Evolutionary conservation across 257 asterid genomes (phyloP).

Genomic region (Salvia splendens): DNA sequence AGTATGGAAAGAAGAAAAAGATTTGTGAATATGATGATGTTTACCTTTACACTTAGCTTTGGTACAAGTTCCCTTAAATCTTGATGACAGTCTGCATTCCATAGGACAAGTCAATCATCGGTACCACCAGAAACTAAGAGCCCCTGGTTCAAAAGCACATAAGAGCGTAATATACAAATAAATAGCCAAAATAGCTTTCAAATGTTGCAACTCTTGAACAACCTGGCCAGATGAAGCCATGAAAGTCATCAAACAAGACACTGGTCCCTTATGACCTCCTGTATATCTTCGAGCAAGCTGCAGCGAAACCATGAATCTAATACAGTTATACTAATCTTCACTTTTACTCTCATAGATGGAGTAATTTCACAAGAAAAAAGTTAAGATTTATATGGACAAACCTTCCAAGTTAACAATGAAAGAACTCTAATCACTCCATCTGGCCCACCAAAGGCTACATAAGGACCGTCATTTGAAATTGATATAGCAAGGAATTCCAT

Average conservation of each 20-base stretch:
- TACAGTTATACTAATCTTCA: slow-evolving; percentile 23
- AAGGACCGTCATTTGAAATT: slow-evolving; percentile 81
- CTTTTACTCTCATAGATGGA: background rate
- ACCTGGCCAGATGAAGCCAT: slow-evolving; percentile 95
- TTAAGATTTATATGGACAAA: slow-evolving; percentile 22
- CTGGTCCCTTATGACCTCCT: slow-evolving; percentile 94
- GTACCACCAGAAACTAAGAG: slow-evolving; percentile 97
- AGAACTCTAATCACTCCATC: slow-evolving; percentile 99
- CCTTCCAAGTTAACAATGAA: slow-evolving; percentile 99
- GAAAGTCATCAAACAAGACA: slow-evolving; percentile 92
- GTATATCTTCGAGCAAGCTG: slow-evolving; percentile 97
- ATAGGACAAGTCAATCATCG: slow-evolving; percentile 90
- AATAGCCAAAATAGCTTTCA: too few species aligned
- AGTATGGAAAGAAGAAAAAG: slow-evolving; percentile 9
- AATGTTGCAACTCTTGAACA: slow-evolving; percentile 32
- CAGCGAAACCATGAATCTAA: slow-evolving; percentile 29
- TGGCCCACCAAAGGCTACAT: slow-evolving; percentile 97
- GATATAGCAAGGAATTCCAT: slow-evolving; percentile 88
- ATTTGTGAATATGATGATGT: slow-evolving; percentile 11
- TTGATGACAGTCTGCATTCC: slow-evolving; percentile 96
- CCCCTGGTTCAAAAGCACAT: slow-evolving; percentile 46
- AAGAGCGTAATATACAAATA: too few species aligned
- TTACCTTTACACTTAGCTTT: slow-evolving; percentile 86
- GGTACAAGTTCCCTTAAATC: slow-evolving; percentile 99
- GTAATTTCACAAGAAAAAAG: slow-evolving; percentile 11